Evolutionary conservation across 306 rosid species (phyloP), one percentile per base, ranked within the genome.

Genomic region (Prunus armeniaca): DNA sequence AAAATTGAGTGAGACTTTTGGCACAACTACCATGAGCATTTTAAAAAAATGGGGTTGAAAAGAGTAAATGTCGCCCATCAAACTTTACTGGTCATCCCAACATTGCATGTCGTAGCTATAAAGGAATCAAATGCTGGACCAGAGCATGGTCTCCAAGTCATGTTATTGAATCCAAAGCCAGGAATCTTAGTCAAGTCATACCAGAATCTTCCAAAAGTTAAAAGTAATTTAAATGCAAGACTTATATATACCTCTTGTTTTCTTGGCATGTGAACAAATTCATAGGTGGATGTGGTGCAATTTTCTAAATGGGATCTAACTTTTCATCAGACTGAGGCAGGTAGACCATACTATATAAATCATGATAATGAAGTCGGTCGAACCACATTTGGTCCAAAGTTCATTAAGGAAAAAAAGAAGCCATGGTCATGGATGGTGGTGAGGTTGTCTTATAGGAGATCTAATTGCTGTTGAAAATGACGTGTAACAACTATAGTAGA

Each of bases 241-340:
- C 46, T 45, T 56, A n/a, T 32, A 0, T 18, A 11, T 41, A 12
- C 18, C 25, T 25, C 4, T 45, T 73, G 6, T 11, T 47, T 73
- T 45, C 61, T 50, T 69, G 25, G 61, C 47, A 61, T 73, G 69
- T 61, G 69, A 73, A 34, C 11, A 12, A 61, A 46, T 15, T 56
- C 62, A 22, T 72, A 20, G 65, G 75, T 38, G 28, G 75, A 41
- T 56, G 18, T 9, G 67, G 76, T 72, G 76, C 76, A 57, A 57
- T 62, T 62, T 20, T 72, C 62, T 20, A 34, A 34, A 41, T 22
- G 38, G 24, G 66, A 55, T 56, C 24, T 3, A 10, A 24, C 76
- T 15, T 57, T 57, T 58, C 3, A 72, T 43, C 46, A 41, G 43
- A 25, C 24, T 43, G 52, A 72, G 56, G 45, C 25, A 43, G 67